Evolutionary conservation across 371 early-diverging fungal genomes (phyloP), one percentile per base, ranked within the genome.

Genomic region (Mucor lusitanicus): DNA sequence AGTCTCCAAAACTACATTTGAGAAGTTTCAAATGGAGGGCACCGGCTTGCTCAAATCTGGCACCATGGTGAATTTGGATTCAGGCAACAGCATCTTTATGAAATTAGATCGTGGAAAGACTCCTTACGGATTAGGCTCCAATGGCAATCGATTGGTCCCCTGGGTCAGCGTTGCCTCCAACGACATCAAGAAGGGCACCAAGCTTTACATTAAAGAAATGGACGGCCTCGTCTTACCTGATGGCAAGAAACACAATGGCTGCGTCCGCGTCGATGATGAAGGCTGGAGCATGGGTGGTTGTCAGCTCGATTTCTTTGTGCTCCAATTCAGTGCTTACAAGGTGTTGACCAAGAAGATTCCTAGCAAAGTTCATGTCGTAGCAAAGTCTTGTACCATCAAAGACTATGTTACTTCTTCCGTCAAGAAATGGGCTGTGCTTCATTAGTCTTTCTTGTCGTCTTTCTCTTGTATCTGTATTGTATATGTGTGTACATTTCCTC

Each of bases 261-360:
- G 84, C 69, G 71, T 83, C 27, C 68, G 77, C 33, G 84, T 81
- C n/a, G 81, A 80, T 65, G 84, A 83, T 64, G 72, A 77, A 64
- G 73, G 78, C 74, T 83, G 81, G 84, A 79, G 79, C 67, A 76
- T 79, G 67, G 58, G 60, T 17, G 71, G 75, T 33, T 68, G 76
- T 27, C 84, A 83, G 56, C 77, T 83, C 58, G 84, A 83, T 63
- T 79, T 80, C 60, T 83, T 77, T 55, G 75, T 76, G 23, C 48
- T 65, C 2, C 66, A 70, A 40, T 74, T 37, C 15, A 32, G 39
- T 1, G 63, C 62, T 15, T 74, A 71, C 33, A 54, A 58, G 9
- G 15, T 32, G 27, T 40, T 72, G 39, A 32, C 56, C 17, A 32
- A 67, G 3, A 59, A 33, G 21, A 32, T 74, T 23, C 74, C 74